A percentile compares a stretch with the other conserved stretches of the same genome.
Conservation (phyloP, 2,329 filamentous ascomycete species). For the Drechslerella coelobrocha region DNA sequence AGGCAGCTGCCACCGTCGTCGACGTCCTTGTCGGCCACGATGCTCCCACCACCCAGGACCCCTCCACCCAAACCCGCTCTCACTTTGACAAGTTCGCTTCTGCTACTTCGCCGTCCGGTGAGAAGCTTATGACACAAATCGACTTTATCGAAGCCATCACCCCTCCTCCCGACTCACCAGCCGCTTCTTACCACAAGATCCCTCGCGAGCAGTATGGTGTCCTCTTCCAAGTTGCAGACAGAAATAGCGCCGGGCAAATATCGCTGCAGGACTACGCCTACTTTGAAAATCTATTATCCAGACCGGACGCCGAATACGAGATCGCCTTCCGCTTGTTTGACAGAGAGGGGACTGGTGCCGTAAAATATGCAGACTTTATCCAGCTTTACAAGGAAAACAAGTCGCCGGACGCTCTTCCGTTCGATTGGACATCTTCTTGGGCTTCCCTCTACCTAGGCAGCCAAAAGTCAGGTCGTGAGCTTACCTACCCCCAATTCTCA, state of each 20-base stretch:
- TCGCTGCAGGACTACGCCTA: constrained; percentile 85
- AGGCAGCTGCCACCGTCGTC: constrained; percentile 35
- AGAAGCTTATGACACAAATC: constrained; percentile 80
- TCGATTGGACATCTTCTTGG: constrained; percentile 98
- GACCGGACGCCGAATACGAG: constrained; percentile 97
- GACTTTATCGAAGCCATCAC: constrained; percentile 91
- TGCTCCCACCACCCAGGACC: constrained; percentile 12
- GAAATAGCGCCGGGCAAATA: constrained; percentile 74
- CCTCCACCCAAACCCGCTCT: constrained; percentile 70
- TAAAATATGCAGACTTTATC: constrained; percentile 89
- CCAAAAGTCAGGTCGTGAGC: constrained; percentile 83
- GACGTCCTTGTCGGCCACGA: constrained; percentile 47
- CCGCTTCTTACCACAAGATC: constrained; percentile 90
- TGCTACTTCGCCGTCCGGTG: constrained; percentile 75
- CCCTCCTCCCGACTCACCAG: constrained; percentile 69
- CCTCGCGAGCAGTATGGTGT: constrained; percentile 93
- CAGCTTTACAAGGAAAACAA: constrained; percentile 87
- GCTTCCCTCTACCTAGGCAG: constrained; percentile 90
- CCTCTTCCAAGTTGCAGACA: constrained; percentile 89
- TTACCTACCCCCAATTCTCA: constrained; percentile 95
- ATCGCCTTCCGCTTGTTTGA: constrained; percentile 98
- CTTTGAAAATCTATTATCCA: constrained; percentile 91
- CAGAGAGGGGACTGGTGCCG: constrained; percentile 77
- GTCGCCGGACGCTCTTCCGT: constrained; percentile 81
- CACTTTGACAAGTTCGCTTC: constrained; percentile 77